Conservation (phyloP, 305 asterid species). For the Fraxinus dipetala region DNA sequence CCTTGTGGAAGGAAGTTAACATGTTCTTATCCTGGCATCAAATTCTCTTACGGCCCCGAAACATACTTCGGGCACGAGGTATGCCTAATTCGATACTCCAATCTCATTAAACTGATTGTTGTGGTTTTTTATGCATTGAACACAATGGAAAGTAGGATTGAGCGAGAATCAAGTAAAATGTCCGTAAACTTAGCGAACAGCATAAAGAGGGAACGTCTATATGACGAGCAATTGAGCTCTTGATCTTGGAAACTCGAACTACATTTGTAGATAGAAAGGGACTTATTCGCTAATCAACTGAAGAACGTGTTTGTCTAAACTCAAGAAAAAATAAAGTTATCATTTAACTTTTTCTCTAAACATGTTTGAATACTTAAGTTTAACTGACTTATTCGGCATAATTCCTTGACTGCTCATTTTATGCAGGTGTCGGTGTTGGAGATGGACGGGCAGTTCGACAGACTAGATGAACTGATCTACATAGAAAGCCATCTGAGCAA, state of each 20-base stretch:
- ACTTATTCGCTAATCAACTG: background rate
- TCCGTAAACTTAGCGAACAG: background rate
- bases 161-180: background rate
- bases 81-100: background rate
- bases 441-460: slow-evolving; percentile 97
- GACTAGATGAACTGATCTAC: slow-evolving; percentile 90
- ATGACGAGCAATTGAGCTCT: background rate
- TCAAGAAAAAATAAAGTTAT: background rate
- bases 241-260: background rate
- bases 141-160: background rate
- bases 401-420: background rate
- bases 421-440: slow-evolving; percentile 84
- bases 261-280: background rate
- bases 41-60: slow-evolving; percentile 87
- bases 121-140: background rate
- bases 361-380: background rate
- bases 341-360: background rate
- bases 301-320: background rate
- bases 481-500: slow-evolving; percentile 95
- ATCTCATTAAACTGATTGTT: background rate
- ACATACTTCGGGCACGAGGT: slow-evolving; percentile 86
- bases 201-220: background rate
- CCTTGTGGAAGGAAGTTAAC: slow-evolving; percentile 99
- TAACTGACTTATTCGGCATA: background rate
- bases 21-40: slow-evolving; percentile 98